Evolutionary conservation across 768 basidiomycete genomes (phyloP).

Genomic region (Hygrocybe punicea): DNA sequence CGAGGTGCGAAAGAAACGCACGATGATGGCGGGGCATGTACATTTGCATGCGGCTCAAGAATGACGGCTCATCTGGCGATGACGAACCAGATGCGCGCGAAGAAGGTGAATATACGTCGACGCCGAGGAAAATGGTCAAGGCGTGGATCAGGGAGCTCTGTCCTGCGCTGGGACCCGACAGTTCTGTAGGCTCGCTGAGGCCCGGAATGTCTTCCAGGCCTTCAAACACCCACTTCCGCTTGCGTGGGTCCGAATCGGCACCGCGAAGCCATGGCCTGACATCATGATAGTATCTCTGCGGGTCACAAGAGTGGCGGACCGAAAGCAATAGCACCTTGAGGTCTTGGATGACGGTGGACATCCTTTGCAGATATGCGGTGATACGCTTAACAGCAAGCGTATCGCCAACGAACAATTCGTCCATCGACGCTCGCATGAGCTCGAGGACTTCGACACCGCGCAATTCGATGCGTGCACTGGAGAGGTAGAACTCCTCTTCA

Average conservation of each 20-base stretch:
- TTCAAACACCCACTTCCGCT: constrained; percentile 55
- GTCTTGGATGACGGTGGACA: constrained; percentile 65
- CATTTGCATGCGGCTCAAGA: constrained; percentile 70
- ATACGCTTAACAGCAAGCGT: constrained; percentile 62
- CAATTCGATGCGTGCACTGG: constrained; percentile 85
- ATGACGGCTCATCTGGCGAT: constrained; percentile 36
- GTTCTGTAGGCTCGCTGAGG: constrained; percentile 45
- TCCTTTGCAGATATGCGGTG: constrained; percentile 58
- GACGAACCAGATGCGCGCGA: constrained; percentile 20
- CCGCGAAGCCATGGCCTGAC: constrained; percentile 87
- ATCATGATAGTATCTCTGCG: constrained; percentile 67
- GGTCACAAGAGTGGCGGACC: constrained; percentile 73
- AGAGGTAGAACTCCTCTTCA: constrained; percentile 90
- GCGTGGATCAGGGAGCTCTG: constrained; percentile 79
- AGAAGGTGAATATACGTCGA: constrained; percentile 49
- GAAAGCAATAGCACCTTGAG: constrained; percentile 61
- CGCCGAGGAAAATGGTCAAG: constrained; percentile 70
- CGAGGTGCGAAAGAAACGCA: constrained; percentile 67
- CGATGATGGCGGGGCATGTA: constrained; percentile 88
- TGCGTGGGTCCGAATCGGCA: constrained; percentile 50
- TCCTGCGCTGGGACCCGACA: constrained; percentile 83
- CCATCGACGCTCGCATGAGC: constrained; percentile 84
- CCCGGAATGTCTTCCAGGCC: constrained; percentile 48
- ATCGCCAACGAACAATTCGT: constrained; percentile 85
- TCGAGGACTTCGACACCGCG: constrained; percentile 81